A percentile compares a stretch with the other conserved stretches of the same genome.
Conservation (phyloP, 177 flowering plant species). For the Tripterygium wilfordii region DNA sequence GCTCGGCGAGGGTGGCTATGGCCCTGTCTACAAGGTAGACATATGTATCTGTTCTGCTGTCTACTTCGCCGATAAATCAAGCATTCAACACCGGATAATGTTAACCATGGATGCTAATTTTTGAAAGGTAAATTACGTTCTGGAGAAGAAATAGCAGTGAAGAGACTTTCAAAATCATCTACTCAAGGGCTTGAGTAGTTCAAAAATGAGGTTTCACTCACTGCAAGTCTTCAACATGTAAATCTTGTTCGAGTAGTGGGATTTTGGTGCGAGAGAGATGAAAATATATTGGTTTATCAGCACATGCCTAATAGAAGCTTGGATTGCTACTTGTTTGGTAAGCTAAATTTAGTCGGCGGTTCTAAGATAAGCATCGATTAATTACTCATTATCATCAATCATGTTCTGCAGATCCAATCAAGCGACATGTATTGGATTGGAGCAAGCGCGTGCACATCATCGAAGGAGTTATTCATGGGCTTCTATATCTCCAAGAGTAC, state of each 20-base stretch:
- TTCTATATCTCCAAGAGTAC: slow-evolving; percentile 30
- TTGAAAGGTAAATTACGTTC: slow-evolving; percentile 9
- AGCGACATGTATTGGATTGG: slow-evolving; percentile 17
- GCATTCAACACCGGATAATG: not conserved
- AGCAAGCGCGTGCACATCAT: slow-evolving; percentile 12
- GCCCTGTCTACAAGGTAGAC: slow-evolving; percentile 31
- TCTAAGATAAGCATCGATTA: too few species aligned
- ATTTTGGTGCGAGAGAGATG: slow-evolving; percentile 12
- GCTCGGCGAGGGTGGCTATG: slow-evolving; percentile 37
- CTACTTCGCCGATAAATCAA: too few species aligned
- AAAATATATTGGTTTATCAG: slow-evolving; percentile 14
- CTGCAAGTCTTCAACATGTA: slow-evolving; percentile 22
- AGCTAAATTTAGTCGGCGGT: not conserved
- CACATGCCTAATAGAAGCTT: slow-evolving; percentile 17
- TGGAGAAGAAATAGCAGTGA: slow-evolving; percentile 20
- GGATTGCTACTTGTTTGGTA: slow-evolving; percentile 16
- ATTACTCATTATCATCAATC: too few species aligned
- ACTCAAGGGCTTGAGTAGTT: slow-evolving; percentile 18
- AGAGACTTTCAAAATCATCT: slow-evolving; percentile 16
- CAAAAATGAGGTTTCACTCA: slow-evolving; percentile 17
- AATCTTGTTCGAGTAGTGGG: slow-evolving; percentile 17
- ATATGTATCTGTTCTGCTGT: too few species aligned
- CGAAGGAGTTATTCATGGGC: slow-evolving; percentile 27
- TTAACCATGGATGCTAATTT: not conserved
- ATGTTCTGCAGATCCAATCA: slow-evolving; percentile 10